Conservation (phyloP, 495 filamentous ascomycete genomes). For the Poronia punctata region DNA sequence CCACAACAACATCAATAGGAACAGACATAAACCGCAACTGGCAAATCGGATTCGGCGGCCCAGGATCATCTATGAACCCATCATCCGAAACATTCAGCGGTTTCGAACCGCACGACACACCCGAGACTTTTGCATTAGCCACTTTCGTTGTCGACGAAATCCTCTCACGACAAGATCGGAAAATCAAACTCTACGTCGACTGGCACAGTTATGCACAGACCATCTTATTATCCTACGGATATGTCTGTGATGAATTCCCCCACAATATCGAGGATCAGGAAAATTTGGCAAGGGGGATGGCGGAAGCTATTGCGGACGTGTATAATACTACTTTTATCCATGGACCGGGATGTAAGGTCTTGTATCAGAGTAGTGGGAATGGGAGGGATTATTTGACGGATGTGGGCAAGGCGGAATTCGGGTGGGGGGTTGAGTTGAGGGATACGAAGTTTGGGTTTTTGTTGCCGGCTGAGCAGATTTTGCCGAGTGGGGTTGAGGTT, state of each 20-base stretch:
- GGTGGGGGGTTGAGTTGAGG: slow-evolving; percentile 50
- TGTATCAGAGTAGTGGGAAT: slow-evolving; percentile 51
- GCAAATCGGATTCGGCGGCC: slow-evolving; percentile 39
- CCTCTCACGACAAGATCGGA: no score
- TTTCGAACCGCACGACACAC: slow-evolving; percentile 34
- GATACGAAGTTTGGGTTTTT: slow-evolving; percentile 47
- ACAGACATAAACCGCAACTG: slow-evolving; percentile 62
- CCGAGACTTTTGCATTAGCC: slow-evolving; percentile 43
- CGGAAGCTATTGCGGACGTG: slow-evolving; percentile 35
- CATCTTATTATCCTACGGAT: slow-evolving; percentile 30
- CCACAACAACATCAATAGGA: slow-evolving; percentile 42
- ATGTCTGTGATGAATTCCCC: slow-evolving; percentile 29
- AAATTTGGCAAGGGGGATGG: slow-evolving; percentile 29
- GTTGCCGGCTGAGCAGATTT: slow-evolving; percentile 49
- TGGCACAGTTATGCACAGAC: slow-evolving; percentile 54
- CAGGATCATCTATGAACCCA: slow-evolving; percentile 44
- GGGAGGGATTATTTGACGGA: slow-evolving; percentile 50
- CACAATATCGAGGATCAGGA: slow-evolving; percentile 43
- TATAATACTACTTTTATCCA: slow-evolving; percentile 43
- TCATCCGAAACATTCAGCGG: slow-evolving; percentile 52
- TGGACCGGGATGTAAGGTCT: slow-evolving; percentile 51
- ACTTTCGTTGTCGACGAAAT: slow-evolving; percentile 33
- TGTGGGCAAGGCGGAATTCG: slow-evolving; percentile 43
- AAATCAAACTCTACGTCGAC: slow-evolving; percentile 56
- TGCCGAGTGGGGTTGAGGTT: slow-evolving; percentile 43